Conservation (phyloP, 257 asterid species). For the Lavandula angustifolia region DNA sequence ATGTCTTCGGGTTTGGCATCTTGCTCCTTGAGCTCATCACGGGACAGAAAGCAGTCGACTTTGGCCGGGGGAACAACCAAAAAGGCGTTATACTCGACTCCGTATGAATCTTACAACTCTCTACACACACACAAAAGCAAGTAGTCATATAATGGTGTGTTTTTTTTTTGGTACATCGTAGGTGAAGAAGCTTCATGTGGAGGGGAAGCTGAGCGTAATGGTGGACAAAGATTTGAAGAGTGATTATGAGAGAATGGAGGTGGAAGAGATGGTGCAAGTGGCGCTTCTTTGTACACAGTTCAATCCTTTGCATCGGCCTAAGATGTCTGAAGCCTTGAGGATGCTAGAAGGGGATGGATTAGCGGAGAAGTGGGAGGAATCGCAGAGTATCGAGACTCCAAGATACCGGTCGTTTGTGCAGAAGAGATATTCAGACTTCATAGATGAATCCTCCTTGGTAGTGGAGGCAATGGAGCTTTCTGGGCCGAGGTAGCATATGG, state of each 20-base stretch:
- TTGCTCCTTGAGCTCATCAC: conserved; percentile 65
- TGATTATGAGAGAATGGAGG: conserved; percentile 51
- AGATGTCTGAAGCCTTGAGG: conserved; percentile 69
- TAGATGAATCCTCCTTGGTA: no score
- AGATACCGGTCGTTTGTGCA: no score
- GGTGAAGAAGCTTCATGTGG: conserved; percentile 67
- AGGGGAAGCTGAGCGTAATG: conserved; percentile 58
- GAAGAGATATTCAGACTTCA: no score
- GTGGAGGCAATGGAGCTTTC: no score
- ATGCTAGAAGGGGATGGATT: conserved; percentile 75
- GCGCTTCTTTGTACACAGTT: conserved; percentile 67
- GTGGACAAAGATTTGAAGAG: conserved; percentile 61
- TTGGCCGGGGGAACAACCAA: conserved; percentile 60
- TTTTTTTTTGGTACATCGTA: neutral
- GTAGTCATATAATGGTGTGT: neutral
- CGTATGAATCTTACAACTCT: conserved; percentile 28
- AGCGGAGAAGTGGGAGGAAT: conserved; percentile 69
- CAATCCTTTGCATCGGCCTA: conserved; percentile 63
- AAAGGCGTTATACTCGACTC: conserved; percentile 63
- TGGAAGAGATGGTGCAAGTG: conserved; percentile 67
- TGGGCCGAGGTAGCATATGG: no score
- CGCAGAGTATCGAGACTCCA: conserved; percentile 49
- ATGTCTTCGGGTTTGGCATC: conserved; percentile 60
- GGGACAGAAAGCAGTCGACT: conserved; percentile 59
- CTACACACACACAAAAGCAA: neutral